Conservation (phyloP, 495 filamentous ascomycete species). For the Halenospora varia region DNA sequence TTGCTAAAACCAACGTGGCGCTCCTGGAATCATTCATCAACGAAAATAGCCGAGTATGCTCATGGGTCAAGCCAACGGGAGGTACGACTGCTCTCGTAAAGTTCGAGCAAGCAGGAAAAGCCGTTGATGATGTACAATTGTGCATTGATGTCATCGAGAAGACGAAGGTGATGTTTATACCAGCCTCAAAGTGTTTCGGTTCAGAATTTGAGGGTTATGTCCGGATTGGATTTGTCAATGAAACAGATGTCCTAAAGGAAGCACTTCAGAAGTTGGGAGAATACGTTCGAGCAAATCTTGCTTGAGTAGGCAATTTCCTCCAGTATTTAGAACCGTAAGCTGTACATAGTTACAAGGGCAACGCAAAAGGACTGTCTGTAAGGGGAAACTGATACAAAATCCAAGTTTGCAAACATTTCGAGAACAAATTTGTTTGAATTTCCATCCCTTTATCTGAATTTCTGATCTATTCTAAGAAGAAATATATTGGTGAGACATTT, state of each 20-base stretch:
- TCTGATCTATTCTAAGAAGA: too few species aligned
- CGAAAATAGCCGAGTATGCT: conserved; percentile 55
- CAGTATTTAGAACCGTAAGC: too few species aligned
- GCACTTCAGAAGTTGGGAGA: conserved; percentile 56
- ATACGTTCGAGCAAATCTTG: conserved; percentile 54
- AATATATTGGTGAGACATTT: too few species aligned
- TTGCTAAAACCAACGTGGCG: conserved; percentile 67
- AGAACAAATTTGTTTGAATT: too few species aligned
- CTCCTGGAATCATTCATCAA: conserved; percentile 67
- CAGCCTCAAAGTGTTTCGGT: conserved; percentile 71
- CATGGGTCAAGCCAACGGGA: conserved; percentile 72
- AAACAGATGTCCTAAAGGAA: conserved; percentile 64
- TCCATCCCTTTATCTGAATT: too few species aligned
- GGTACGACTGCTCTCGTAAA: conserved; percentile 81
- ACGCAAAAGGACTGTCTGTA: too few species aligned
- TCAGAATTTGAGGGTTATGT: conserved; percentile 75
- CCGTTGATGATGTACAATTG: conserved; percentile 68
- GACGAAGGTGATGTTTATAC: conserved; percentile 75
- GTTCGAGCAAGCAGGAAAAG: conserved; percentile 60
- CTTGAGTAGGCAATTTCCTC: too few species aligned
- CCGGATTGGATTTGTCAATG: conserved; percentile 72
- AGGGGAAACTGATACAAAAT: too few species aligned
- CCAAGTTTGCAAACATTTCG: too few species aligned
- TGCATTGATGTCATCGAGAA: conserved; percentile 65
- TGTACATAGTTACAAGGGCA: too few species aligned